These are phyloP conservation scores for Amphibolis antarctica DNA, from an alignment of 106 monocot genomes.

Conservation along the genomic window DNA sequence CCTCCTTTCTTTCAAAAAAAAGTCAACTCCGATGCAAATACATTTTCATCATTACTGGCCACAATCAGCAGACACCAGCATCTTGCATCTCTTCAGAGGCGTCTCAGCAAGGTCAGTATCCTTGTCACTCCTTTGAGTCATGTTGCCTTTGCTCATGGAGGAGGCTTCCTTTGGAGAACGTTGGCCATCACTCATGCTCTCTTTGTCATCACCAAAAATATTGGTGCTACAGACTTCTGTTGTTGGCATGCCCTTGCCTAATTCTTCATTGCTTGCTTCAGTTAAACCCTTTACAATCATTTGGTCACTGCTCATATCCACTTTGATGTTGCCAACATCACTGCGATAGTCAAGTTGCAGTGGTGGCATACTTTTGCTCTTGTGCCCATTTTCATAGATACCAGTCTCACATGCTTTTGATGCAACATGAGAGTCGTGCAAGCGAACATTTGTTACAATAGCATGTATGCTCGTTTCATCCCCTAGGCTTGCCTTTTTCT, in stretches of 20 bases:
- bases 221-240: neutral
- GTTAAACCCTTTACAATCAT: too few species aligned
- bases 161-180: neutral
- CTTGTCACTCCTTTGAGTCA: neutral
- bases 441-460: conserved; percentile 46
- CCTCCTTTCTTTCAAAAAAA: neutral
- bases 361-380: neutral
- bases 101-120: neutral
- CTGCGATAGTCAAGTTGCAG: neutral
- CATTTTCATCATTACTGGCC: neutral
- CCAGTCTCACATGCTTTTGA: neutral
- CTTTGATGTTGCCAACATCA: too few species aligned
- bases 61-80: neutral
- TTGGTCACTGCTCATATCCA: too few species aligned
- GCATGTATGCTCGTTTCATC: conserved; percentile 34
- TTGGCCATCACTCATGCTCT: neutral
- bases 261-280: too few species aligned
- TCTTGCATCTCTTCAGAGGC: neutral
- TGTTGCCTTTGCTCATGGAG: neutral
- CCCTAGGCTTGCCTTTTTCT: conserved; percentile 29
- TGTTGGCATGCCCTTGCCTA: neutral
- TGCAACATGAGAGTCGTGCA: conserved; percentile 6
- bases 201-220: neutral
- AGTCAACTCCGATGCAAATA: neutral
- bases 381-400: neutral